These are phyloP conservation scores for Priceomyces medius DNA, from an alignment of 805 yeast genomes.

Conservation along the genomic window DNA sequence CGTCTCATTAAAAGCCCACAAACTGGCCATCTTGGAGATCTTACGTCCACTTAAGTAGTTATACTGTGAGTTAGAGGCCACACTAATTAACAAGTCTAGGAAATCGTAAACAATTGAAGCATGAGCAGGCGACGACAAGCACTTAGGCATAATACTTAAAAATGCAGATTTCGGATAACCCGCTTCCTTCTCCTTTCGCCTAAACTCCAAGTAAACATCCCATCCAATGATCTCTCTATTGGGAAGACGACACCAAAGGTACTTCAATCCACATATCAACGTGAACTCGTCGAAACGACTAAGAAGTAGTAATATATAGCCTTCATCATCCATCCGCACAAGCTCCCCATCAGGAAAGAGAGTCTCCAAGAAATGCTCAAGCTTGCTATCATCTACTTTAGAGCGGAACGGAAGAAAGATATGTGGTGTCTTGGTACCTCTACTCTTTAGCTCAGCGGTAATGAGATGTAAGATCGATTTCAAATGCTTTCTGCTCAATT, in stretches of 20 bases:
- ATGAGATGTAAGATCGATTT: slow-evolving; percentile 66
- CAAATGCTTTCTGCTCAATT: slow-evolving; percentile 63
- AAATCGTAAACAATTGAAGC: slow-evolving; percentile 89
- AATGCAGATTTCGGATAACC: slow-evolving; percentile 73
- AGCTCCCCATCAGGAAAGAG: slow-evolving; percentile 61
- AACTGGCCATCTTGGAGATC: slow-evolving; percentile 75
- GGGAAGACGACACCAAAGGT: slow-evolving; percentile 84
- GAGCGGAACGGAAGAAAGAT: slow-evolving; percentile 77
- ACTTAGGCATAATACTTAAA: slow-evolving; percentile 77
- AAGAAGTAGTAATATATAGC: slow-evolving; percentile 42
- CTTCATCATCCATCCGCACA: slow-evolving; percentile 30
- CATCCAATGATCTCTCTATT: slow-evolving; percentile 80
- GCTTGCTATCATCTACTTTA: slow-evolving; percentile 57
- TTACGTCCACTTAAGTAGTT: slow-evolving; percentile 80
- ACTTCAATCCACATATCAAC: slow-evolving; percentile 70
- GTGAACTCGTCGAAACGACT: slow-evolving; percentile 61
- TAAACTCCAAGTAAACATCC: slow-evolving; percentile 75
- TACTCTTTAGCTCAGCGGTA: slow-evolving; percentile 66
- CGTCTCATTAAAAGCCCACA: slow-evolving; percentile 77
- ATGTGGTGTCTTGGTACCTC: slow-evolving; percentile 73
- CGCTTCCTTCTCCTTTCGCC: slow-evolving; percentile 59
- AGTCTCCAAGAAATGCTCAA: slow-evolving; percentile 54
- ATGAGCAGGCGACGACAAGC: slow-evolving; percentile 80
- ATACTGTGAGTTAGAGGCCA: slow-evolving; percentile 75
- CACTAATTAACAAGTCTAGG: slow-evolving; percentile 71